Conservation (phyloP, 176 grass and related monocot species). For the Themeda triandra region DNA sequence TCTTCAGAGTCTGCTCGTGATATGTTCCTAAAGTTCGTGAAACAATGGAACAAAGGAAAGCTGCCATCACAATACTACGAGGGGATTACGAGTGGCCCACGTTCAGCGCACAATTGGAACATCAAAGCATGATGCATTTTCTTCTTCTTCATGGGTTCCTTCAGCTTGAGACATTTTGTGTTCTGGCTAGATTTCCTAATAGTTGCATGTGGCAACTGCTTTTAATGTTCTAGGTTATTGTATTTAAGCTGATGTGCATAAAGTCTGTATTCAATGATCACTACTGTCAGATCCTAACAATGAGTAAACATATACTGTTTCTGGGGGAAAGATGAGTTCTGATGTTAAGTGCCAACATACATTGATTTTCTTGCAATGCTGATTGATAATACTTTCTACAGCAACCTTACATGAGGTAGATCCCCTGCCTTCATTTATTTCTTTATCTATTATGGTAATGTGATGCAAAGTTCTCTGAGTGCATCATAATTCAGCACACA, state of each 20-base stretch:
- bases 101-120: constrained; percentile 86
- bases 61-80: constrained; percentile 63
- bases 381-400: neutral
- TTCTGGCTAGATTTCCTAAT: neutral
- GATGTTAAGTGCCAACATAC: neutral
- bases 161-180: neutral
- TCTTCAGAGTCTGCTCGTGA: constrained; percentile 72
- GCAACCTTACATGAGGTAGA: neutral
- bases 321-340: neutral
- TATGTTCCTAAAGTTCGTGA: constrained; percentile 74
- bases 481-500: neutral
- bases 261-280: neutral
- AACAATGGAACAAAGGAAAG: constrained; percentile 79
- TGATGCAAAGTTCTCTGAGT: neutral
- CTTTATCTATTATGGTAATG: neutral
- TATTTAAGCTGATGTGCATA: constrained; percentile 19
- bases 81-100: constrained; percentile 67
- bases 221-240: constrained; percentile 1
- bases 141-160: neutral
- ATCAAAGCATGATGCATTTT: constrained; percentile 54
- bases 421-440: neutral
- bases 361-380: neutral
- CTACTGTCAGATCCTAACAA: neutral
- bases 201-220: neutral
- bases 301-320: constrained; percentile 1